Conservation (phyloP, 192 early-diverging fungal species). For the Thamnidium elegans region DNA sequence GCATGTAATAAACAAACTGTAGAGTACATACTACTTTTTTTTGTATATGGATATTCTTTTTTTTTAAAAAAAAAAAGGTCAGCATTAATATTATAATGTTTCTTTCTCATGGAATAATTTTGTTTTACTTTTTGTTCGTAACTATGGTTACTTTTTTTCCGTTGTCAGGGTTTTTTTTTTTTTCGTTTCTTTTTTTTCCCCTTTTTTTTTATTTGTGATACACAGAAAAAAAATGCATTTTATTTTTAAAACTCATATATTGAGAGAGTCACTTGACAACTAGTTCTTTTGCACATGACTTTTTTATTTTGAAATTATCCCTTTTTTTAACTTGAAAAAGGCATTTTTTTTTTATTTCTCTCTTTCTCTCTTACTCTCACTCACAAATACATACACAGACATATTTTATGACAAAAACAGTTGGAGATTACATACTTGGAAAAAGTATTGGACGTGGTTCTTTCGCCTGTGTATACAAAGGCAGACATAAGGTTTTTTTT, state of each 20-base stretch:
- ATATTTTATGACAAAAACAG: neutral
- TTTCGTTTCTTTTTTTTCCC: neutral
- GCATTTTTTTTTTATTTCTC: neutral
- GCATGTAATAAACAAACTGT: neutral
- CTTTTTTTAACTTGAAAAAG: neutral
- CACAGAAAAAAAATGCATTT: neutral
- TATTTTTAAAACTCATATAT: neutral
- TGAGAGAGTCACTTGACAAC: no score
- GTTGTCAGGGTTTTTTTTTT: neutral
- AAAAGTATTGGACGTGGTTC: slow-evolving; percentile 92
- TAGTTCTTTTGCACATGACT: no score
- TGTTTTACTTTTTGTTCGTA: neutral
- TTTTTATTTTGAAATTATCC: neutral
- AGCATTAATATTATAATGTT: no score
- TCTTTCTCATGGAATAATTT: no score
- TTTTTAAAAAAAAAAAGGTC: no score
- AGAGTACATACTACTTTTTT: neutral
- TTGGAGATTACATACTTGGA: slow-evolving; percentile 46
- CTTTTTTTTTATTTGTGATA: neutral
- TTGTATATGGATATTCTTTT: no score
- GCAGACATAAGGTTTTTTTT: slow-evolving; percentile 56
- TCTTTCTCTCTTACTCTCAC: neutral
- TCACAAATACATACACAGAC: neutral
- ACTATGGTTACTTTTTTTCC: no score
- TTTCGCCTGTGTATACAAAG: slow-evolving; percentile 92